These are phyloP conservation scores for Tetradesmus obliquus DNA, from an alignment of 139 green algal species.

Conservation along the genomic window DNA sequence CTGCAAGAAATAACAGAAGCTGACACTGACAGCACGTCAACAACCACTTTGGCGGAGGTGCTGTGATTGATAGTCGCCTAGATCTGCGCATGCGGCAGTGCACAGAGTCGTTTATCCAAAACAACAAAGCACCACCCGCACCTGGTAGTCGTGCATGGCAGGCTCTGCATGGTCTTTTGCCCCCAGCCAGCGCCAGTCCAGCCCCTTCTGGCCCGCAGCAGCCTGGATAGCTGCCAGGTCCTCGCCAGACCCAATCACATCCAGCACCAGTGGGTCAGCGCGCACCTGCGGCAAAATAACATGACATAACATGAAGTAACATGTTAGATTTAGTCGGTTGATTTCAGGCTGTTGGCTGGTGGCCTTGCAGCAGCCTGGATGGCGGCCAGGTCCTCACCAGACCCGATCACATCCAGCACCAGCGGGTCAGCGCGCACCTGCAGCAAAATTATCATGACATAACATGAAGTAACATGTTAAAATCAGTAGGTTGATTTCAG, in stretches of 20 bases:
- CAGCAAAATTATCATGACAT: too few relatives aligned
- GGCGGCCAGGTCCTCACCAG: constrained; percentile 80
- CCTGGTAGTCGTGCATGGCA: constrained; percentile 69
- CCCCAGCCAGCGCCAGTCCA: constrained; percentile 86
- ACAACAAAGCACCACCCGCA: not conserved
- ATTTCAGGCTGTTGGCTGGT: too few relatives aligned
- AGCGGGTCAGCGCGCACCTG: constrained; percentile 4
- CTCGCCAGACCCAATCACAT: constrained; percentile 90
- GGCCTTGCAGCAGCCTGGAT: constrained; percentile 50
- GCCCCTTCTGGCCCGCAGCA: constrained; percentile 49
- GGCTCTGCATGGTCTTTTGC: constrained; percentile 87
- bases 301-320: too few relatives aligned
- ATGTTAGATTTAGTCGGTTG: too few relatives aligned
- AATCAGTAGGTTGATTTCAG: too few relatives aligned
- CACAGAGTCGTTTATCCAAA: too few relatives aligned
- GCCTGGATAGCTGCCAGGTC: constrained; percentile 76
- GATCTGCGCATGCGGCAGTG: too few relatives aligned
- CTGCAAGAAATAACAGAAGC: not conserved
- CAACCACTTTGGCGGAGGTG: too few relatives aligned
- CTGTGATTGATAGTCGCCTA: too few relatives aligned
- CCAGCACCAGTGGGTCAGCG: constrained; percentile 60
- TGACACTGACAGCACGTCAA: too few relatives aligned
- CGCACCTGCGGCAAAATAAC: not conserved
- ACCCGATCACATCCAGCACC: constrained; percentile 89
- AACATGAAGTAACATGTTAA: too few relatives aligned